Conservation (phyloP, 2,329 filamentous ascomycete genomes). For the Talaromyces sp. region DNA sequence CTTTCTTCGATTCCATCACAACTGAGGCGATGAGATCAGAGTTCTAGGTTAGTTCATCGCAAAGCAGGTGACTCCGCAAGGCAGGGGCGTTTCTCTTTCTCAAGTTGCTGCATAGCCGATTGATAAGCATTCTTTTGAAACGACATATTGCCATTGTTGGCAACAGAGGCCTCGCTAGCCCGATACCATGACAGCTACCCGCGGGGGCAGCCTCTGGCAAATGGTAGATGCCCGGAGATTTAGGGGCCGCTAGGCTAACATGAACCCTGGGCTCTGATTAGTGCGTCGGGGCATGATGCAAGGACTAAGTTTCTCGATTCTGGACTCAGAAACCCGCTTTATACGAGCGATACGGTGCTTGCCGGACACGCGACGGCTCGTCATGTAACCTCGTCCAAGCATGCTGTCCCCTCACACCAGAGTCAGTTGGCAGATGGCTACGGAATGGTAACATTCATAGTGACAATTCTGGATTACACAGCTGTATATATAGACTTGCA, state of each 20-base stretch:
- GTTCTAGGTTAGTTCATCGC: background rate
- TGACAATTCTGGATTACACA: background rate
- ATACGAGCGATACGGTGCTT: slow-evolving; percentile 10
- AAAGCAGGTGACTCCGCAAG: background rate
- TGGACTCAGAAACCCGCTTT: background rate
- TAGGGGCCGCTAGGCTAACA: background rate
- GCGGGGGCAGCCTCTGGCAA: background rate
- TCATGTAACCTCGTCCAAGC: background rate
- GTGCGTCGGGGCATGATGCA: background rate
- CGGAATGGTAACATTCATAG: background rate
- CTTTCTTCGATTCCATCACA: slow-evolving; percentile 2
- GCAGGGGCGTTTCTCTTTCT: background rate
- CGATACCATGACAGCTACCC: background rate
- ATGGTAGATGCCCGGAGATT: background rate
- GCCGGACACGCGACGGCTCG: background rate
- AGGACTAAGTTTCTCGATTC: background rate
- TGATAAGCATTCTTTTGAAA: background rate
- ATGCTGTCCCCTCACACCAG: background rate
- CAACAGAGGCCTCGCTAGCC: background rate
- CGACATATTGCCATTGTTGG: background rate
- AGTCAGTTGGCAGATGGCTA: background rate
- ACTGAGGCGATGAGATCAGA: background rate
- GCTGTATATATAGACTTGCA: background rate
- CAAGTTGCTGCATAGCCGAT: background rate
- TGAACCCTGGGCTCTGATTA: background rate